Evolutionary conservation across 2,329 filamentous ascomycete species (phyloP), one percentile per base, ranked within the genome.

Genomic region (Colletotrichum godetiae): DNA sequence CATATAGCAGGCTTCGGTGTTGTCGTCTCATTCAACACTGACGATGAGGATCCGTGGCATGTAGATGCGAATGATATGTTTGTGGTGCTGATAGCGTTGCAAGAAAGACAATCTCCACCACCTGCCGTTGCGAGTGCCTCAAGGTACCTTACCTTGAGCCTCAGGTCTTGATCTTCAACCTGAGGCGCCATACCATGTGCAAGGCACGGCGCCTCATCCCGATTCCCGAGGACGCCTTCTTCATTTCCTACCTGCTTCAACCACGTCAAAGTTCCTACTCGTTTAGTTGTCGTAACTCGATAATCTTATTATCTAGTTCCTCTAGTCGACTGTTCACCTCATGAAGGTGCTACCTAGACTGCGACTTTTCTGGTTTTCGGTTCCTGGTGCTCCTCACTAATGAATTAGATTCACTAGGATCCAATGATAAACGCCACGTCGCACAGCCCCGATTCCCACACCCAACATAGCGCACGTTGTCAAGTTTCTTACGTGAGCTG

Each of bases 401-500:
- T 49, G 42, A 42, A 42, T 42, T 49, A 49, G 42, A 49, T 49
- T 49, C 42, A 49, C 42, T 49, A 49, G 42, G 22, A 37, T 22
- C 56, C 11, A 15, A 55, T n/a, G 35, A 61, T 27, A 19, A 22
- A 49, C 63, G 70, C 70, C 67, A 65, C 67, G 56, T 61, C 46
- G 56, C 70, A 73, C 60, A 70, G 67, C 67, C 70, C 67, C 56
- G 35, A 60, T 49, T 49, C 55, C 15, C 52, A 31, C 56, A 53
- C 46, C 55, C 42, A 52, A 31, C 22, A 46, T 65, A 61, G 35
- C 27, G 52, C 67, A 37, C 55, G 24, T 55, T 31, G 37, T 49
- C 60, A 60, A 56, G 46, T 70, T 70, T 65, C 67, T 73, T 70
- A 73, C 67, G 69, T 69, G 69, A 69, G 69, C 59, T 52, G 19